Evolutionary conservation across 495 filamentous ascomycete genomes (phyloP), one percentile per base, ranked within the genome.

Genomic region (Hypoxylon lienhwacheense): DNA sequence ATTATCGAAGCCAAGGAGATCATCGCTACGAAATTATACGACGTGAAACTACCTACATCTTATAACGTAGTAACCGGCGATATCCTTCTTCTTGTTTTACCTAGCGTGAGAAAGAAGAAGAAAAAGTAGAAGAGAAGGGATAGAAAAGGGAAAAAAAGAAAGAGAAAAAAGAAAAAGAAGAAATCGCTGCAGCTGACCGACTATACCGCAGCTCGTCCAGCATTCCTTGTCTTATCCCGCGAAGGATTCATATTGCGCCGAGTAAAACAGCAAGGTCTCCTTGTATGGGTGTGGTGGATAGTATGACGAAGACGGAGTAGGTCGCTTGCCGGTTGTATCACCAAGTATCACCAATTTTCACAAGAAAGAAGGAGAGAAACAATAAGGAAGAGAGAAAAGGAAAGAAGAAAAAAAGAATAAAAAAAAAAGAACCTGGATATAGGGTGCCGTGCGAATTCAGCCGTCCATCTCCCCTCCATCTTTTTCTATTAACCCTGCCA

Each of bases 251-350:
- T 7, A 55, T 61, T 55, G 58, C 52, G 58, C 51, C 51, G 49
- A 55, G 46, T 25, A 37, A 40, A 51, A 40, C 28, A 40, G 29
- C 20, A 34, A 49, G 25, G 35, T 28, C 37, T 26, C 47, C 36
- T 53, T 53, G 55, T 47, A 44, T 47, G 43, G 48, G 55, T 59
- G 55, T 59, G 55, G 48, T 35, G 45, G 42, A 47, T 20, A 40
- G 33, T 41, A 58, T 41, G 37, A 50, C 43, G 16, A 59, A 47
- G 47, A 47, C 17, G 35, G 24, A 45, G 40, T 53, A 46, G 51
- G 58, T 61, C 15, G 58, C 47, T 61, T 55, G 58, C 52, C 58
- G 50, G 58, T 61, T 55, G 58, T 61, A 61, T 55, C 58, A 61
- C 58, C 53, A n/a, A n/a, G n/a, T n/a, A n/a, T n/a, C n/a, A n/a